Conservation (phyloP, 768 basidiomycete species). For the Suillus americanus region DNA sequence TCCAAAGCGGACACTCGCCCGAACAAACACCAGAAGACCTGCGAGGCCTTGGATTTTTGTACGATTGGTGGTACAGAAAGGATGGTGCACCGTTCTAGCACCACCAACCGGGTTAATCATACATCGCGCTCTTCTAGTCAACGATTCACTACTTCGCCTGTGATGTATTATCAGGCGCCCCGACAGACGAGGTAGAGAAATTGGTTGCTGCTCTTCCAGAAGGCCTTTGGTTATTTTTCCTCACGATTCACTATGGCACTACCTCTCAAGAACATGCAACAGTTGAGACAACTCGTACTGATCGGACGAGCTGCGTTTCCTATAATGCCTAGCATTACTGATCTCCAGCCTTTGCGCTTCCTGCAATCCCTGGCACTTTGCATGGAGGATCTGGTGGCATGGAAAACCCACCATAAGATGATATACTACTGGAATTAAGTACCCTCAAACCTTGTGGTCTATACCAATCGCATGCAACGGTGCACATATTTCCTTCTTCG, state of each 20-base stretch:
- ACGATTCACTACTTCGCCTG: neutral
- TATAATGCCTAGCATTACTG: neutral
- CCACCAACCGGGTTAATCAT: neutral
- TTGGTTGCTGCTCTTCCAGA: neutral
- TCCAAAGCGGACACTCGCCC: neutral
- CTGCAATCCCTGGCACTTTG: neutral
- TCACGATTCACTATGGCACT: neutral
- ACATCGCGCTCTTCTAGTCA: neutral
- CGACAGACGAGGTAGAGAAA: neutral
- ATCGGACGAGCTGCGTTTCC: neutral
- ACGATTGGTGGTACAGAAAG: neutral
- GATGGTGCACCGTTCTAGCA: neutral
- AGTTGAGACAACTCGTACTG: neutral
- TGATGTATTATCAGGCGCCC: neutral
- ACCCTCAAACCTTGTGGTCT: neutral
- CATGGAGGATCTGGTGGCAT: neutral
- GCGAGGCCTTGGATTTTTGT: neutral
- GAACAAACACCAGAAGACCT: neutral
- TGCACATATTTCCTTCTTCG: neutral
- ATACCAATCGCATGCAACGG: neutral
- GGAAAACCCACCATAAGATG: neutral
- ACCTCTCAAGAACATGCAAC: neutral
- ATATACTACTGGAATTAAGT: neutral
- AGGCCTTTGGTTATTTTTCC: neutral
- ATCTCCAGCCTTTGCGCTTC: neutral